Percentiles rank a stretch among this genome's conserved stretches.
These are phyloP conservation scores for Corymbia calophylla DNA, from an alignment of 441 rosid genomes.

Conservation along the genomic window DNA sequence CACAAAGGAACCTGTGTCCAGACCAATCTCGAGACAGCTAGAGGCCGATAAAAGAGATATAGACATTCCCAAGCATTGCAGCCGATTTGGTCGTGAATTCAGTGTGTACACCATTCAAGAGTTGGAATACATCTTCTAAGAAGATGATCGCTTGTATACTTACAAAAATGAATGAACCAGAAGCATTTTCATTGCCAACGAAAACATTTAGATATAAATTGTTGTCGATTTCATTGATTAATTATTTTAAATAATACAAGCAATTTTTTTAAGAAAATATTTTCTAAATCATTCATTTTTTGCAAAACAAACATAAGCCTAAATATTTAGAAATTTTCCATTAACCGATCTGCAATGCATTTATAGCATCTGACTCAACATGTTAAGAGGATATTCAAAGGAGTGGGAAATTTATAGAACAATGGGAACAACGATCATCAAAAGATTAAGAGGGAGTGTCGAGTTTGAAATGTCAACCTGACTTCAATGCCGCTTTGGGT, in stretches of 20 bases:
- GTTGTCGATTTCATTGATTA: too few species aligned
- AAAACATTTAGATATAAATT: too few species aligned
- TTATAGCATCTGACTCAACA: not conserved
- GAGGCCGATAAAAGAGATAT: not conserved
- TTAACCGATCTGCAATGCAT: not conserved
- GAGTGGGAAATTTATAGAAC: not conserved
- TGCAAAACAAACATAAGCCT: fast-evolving
- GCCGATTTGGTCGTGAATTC: too few species aligned
- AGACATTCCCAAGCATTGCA: not conserved
- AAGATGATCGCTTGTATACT: fast-evolving
- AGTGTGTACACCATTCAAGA: too few species aligned
- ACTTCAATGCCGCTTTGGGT: fast-evolving
- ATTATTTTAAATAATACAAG: too few species aligned
- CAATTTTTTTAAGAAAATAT: too few species aligned
- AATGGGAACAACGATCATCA: not conserved
- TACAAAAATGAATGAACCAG: too few species aligned
- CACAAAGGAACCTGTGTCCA: not conserved
- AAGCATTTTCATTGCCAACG: not conserved
- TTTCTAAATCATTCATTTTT: too few species aligned
- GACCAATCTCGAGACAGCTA: too few species aligned
- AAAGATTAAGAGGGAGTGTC: not conserved
- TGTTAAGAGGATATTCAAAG: not conserved
- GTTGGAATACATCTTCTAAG: too few species aligned
- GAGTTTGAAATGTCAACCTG: not conserved
- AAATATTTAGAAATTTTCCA: not conserved